These are phyloP conservation scores for Pyrus pyrifolia DNA, from an alignment of 306 rosid species.

Conservation along the genomic window DNA sequence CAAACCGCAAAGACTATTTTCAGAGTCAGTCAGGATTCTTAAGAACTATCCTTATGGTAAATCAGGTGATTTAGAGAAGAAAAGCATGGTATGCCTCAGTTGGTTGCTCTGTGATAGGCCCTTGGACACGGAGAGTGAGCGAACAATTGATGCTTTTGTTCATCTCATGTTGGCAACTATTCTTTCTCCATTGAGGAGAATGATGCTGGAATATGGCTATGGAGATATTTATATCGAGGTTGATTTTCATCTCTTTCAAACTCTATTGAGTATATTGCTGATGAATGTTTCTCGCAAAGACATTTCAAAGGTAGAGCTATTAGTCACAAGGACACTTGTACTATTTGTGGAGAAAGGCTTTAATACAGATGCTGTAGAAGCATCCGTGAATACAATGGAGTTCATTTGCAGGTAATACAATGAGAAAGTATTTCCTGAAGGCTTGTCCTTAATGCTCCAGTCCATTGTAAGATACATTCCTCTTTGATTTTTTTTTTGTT, in stretches of 20 bases:
- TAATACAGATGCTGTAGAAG: conserved; percentile 84
- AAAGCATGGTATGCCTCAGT: conserved; percentile 83
- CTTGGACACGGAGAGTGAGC: conserved; percentile 69
- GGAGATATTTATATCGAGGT: conserved; percentile 95
- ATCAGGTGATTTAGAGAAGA: conserved; percentile 75
- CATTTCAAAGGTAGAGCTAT: conserved; percentile 74
- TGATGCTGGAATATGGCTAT: conserved; percentile 80
- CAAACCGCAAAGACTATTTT: conserved; percentile 63
- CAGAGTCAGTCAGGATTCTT: conserved; percentile 66
- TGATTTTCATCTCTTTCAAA: conserved; percentile 95
- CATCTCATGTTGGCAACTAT: conserved; percentile 97
- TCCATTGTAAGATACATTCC: conserved; percentile 61
- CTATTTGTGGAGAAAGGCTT: conserved; percentile 82
- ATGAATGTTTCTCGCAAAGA: conserved; percentile 73
- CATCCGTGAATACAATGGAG: conserved; percentile 98
- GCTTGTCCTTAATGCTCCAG: conserved; percentile 89
- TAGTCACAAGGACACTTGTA: conserved; percentile 49
- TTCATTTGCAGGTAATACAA: conserved; percentile 93
- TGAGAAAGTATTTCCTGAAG: conserved; percentile 93
- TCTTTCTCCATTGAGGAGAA: conserved; percentile 87
- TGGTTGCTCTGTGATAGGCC: conserved; percentile 97
- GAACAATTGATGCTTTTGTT: conserved; percentile 69
- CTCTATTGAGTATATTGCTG: conserved; percentile 66
- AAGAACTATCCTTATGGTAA: conserved; percentile 90
- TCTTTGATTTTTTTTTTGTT: neutral